Evolutionary conservation across 208 protist species (phyloP), one percentile per base, ranked within the genome.

Genomic region (Lotmaria passim): DNA sequence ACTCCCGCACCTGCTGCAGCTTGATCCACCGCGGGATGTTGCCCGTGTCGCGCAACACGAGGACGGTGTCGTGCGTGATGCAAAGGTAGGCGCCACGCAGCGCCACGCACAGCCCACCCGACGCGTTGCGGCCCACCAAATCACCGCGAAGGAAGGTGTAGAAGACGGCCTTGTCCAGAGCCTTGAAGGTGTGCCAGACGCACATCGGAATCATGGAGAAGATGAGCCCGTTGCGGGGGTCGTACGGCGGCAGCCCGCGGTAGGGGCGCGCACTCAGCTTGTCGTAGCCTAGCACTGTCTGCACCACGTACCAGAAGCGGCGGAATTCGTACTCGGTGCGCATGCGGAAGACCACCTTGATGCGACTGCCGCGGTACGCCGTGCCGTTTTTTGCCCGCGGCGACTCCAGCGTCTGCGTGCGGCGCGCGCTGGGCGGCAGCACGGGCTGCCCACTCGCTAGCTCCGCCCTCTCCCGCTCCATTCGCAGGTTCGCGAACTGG

Each of bases 231-330:
- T 92, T 92, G 41, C 87, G 80, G 23, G 87, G 87, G 69, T 92
- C 87, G 69, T 88, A 90, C 31, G 87, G 87, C 1, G 87, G 87
- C 17, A 92, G 78, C 5, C 87, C 87, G 28, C 78, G 73, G 51
- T 84, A 85, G 31, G 87, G 87, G 10, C 87, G 80, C 21, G 69
- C 56, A 41, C 56, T 65, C 15, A 92, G 69, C 70, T 86, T 88
- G 69, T 92, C 87, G 65, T 88, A 92, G 30, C 87, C 87, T 14
- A 92, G 65, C 59, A 92, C 87, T 0, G 73, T 81, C 68, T 89
- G 75, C 62, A 92, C 71, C 0, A 89, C 78, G 55, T 84, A 92
- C 59, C 69, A 76, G 51, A 90, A 84, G 23, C 79, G 81, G 11
- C 79, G 73, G 62, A 83, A 87, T 41, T 92, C 87, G 52, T 85